Evolutionary conservation across 257 asterid species (phyloP), one percentile per base, ranked within the genome.

Genomic region (Ocimum tenuiflorum): DNA sequence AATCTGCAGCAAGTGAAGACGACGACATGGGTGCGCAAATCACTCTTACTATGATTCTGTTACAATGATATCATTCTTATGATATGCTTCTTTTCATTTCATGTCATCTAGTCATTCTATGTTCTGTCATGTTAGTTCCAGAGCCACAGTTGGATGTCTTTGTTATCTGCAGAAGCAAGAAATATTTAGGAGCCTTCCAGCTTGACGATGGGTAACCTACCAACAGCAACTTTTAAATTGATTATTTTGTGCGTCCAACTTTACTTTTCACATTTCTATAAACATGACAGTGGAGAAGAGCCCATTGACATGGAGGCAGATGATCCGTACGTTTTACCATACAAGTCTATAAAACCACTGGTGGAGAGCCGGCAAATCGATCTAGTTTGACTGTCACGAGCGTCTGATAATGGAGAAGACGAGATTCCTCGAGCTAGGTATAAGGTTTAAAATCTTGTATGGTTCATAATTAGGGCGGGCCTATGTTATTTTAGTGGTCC

Each of bases 1-100:
- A 92, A 81, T 92, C 97, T 65, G 79, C 88, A 22, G 88, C 81
- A 42, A 87, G 96, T 72, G 96, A 89, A 79, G 86, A 81, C 13
- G 96, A 85, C 29, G 97, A 92, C 79, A 92, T 87, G 97, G 95
- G 99, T 92, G n/a, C n/a, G n/a, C n/a, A n/a, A n/a, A n/a, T n/a
- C n/a, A n/a, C n/a, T n/a, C n/a, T n/a, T n/a, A n/a, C n/a, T n/a
- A n/a, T n/a, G 81, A n/a, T n/a, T n/a, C n/a, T n/a, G n/a, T n/a
- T n/a, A n/a, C n/a, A n/a, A n/a, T n/a, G n/a, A n/a, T n/a, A n/a
- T n/a, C n/a, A n/a, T n/a, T n/a, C n/a, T n/a, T n/a, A n/a, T n/a
- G 29, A 36, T 36, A n/a, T 22, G n/a, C 6, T 3, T 38, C 15
- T 43, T 8, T 57, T 12, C 35, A 53, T 20, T n/a, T n/a, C n/a